Evolutionary conservation across 768 basidiomycete species (phyloP), one percentile per base, ranked within the genome.

Genomic region (Rhodotorula kratochvilovae): DNA sequence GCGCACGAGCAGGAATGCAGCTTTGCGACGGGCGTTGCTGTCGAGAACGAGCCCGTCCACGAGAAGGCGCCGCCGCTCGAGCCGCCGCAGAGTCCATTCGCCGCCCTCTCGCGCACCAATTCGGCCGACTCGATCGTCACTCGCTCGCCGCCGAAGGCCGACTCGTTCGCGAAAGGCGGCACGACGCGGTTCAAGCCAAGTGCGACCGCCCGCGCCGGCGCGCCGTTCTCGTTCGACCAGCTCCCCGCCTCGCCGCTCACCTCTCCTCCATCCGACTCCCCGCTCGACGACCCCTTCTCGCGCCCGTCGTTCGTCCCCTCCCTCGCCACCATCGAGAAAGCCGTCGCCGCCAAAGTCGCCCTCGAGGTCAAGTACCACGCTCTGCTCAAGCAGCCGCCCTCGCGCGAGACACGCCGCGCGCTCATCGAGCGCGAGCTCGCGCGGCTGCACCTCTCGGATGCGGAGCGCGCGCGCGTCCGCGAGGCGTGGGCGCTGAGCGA

Each of bases 301-400:
- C 36, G 53, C 21, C 50, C 67, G 0, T 85, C 84, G 63, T 89
- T 97, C 78, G 87, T 85, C 23, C 93, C 95, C 50, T 94, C 93
- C 64, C 84, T 99, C 67, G 85, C 88, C 54, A 96, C 95, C 42
- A 84, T 97, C 78, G 94, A 99, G 81, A 93, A 90, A 80, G 91
- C 93, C 61, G 91, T 92, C 68, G 89, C 93, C 45, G 88, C 90
- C 51, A 87, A 90, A 79, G 91, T 97, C 82, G 96, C 88, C 85
- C 96, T 98, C 81, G 91, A 91, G 84, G 92, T 90, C 78, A 84
- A 89, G 42, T 94, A 90, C 81, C 94, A 90, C 81, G 88, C 87
- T 42, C 84, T 93, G 65, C 86, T 93, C 78, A 89, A 91, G 75
- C 89, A 92, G 70, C 85, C 89, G 42, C 87, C 90, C 60, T 90